phyloP scores from a whole-genome alignment of 768 basidiomycete species.

The Boletales sp. region DNA sequence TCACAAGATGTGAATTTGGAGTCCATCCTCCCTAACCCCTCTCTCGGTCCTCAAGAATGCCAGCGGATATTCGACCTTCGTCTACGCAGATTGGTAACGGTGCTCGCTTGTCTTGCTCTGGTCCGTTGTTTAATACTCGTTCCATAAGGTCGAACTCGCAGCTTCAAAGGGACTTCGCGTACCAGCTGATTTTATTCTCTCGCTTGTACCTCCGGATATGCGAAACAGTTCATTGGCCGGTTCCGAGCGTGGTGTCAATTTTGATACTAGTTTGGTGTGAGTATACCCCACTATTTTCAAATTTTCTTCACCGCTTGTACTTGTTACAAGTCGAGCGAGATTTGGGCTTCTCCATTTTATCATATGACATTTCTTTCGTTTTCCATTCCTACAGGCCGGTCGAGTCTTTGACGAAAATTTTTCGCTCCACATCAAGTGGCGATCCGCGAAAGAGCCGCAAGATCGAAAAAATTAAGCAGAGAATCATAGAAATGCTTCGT shows the following conservation, averaged over 20 bases:
- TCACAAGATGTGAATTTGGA: not conserved
- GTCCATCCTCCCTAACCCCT: not conserved
- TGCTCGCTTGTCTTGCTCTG: not conserved
- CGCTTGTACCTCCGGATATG: not conserved
- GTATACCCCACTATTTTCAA: no score
- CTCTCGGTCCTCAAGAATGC: not conserved
- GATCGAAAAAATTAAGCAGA: constrained; percentile 3
- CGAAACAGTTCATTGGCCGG: not conserved
- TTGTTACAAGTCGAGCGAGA: no score
- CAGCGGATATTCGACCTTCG: not conserved
- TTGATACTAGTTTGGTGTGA: not conserved
- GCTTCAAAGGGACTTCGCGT: not conserved
- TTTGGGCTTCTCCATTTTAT: no score
- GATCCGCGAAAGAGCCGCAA: not conserved
- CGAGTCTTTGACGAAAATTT: not conserved
- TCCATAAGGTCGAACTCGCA: not conserved
- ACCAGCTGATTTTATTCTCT: not conserved
- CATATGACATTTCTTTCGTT: not conserved
- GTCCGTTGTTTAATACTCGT: no score
- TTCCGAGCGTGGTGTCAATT: not conserved
- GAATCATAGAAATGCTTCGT: constrained; percentile 8
- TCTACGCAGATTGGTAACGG: not conserved
- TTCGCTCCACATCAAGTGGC: not conserved
- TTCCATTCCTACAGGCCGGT: no score
- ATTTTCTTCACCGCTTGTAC: not conserved